Evolutionary conservation across 805 yeast genomes (phyloP), one percentile per base, ranked within the genome.

Genomic region (Pichia eremophila): DNA sequence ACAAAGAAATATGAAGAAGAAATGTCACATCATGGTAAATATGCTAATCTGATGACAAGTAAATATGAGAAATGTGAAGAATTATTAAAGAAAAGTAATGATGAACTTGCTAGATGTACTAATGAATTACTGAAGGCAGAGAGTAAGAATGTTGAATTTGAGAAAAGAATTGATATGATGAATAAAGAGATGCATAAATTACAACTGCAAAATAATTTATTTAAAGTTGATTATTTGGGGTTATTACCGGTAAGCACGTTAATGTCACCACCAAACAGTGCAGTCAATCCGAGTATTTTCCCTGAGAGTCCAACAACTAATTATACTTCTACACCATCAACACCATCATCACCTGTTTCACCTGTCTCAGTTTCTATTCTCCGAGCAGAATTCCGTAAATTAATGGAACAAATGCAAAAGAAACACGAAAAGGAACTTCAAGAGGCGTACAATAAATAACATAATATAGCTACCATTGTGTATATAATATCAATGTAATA

Each of bases 1-100:
- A 73, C 83, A 2, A 78, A 79, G 57, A 85, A 82, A 55, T 84
- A 74, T 56, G 85, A 81, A 53, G 77, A 79, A 50, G 85, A 84
- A 46, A 71, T 84, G 47, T 73, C 73, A 15, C 76, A 74, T 50
- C 77, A 81, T 47, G 61, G 69, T 45, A 73, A 73, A 49, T 67
- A 75, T 3, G 72, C 81, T 43, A 79, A 75, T 53, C 74, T 74
- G 41, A 67, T 79, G 52, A 70, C 81, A 22, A 67, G 71, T 49
- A 79, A 78, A 49, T 73, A 73, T 46, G 61, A 64, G 29, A 67
- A 65, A 17, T 65, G 81, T 40, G 83, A 80, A 56, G 77, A 74
- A 47, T 74, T 78, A 49, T 56, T 79, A 3, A 57, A 66, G n/a
- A 66, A 65, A 22, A 62, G 67, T 25, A 69, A 68, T 50, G 59